Evolutionary conservation across 495 filamentous ascomycete species (phyloP), one percentile per base, ranked within the genome.

Genomic region (Trichodelitschia bisporula): DNA sequence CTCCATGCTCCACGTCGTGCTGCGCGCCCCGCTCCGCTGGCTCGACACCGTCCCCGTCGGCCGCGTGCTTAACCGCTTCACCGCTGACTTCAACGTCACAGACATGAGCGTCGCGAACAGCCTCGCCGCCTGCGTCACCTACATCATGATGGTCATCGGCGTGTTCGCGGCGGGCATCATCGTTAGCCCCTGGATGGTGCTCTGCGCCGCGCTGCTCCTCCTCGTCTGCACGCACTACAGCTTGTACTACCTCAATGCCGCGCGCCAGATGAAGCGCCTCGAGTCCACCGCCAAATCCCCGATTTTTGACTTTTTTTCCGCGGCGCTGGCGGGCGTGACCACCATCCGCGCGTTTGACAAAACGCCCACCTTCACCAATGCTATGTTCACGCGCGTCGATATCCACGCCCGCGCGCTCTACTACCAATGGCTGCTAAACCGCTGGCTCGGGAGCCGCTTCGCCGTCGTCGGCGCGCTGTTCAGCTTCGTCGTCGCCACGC

Each of bases 31-130:
- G 0, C 50, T 77, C 5, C 55, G 70, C 28, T 89, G 76, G 72
- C 54, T 84, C 8, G 78, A 89, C 44, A 84, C 76, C 0, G 71
- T 79, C 0, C 78, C 78, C 0, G 50, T 77, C 0, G 78, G 78
- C 1, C 64, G 76, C 15, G 66, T 84, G 20, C 45, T 84, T 2
- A 89, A 86, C 45, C 60, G 78, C 4, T 83, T 84, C 34, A 77
- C 75, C 0, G 59, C 72, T 3, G 78, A 86, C 40, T 82, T 86
- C 41, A 59, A 64, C 37, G 58, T 60, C 2, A 56, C 82, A 18
- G 77, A 84, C 44, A 67, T 63, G 1, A 57, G 59, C 13, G 47
- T 83, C 10, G 59, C 63, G 1, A 58, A 59, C 29, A 64, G 72
- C 19, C 27, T 79, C 18, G 55, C 54, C 0, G 69, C 64, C 33